Conservation (phyloP, 2,329 filamentous ascomycete genomes). For the Capronia epimyces region DNA sequence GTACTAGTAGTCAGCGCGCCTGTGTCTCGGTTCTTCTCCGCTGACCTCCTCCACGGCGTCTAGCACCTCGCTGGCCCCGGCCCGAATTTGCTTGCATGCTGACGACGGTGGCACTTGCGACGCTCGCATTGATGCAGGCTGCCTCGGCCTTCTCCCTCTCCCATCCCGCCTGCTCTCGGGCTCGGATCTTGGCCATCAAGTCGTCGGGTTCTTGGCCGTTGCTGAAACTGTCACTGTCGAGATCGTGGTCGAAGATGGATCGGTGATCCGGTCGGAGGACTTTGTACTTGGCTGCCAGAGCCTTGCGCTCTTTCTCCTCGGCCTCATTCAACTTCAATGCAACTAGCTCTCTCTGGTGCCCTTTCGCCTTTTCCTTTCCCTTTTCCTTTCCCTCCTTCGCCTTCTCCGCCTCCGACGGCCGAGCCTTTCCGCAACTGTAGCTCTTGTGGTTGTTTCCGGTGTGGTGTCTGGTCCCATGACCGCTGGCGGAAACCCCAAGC, state of each 20-base stretch:
- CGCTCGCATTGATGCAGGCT: neutral
- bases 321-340: neutral
- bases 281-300: constrained; percentile 6
- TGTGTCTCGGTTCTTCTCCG: neutral
- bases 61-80: neutral
- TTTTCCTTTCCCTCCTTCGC: neutral
- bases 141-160: constrained; percentile 13
- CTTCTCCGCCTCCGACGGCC: neutral
- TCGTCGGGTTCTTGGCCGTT: constrained; percentile 14
- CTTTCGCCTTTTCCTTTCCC: neutral
- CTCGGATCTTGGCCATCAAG: constrained; percentile 11
- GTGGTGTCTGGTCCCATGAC: neutral
- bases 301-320: constrained; percentile 4
- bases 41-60: neutral
- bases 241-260: constrained; percentile 8
- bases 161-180: constrained; percentile 14
- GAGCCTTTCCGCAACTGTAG: neutral
- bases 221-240: constrained; percentile 17
- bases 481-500: neutral
- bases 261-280: constrained; percentile 7
- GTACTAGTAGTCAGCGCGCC: too few species aligned
- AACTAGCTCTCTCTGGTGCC: neutral
- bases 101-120: neutral
- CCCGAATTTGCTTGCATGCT: neutral
- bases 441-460: neutral